Evolutionary conservation across 2,329 filamentous ascomycete species (phyloP), one percentile per base, ranked within the genome.

Genomic region (Dactylella cylindrospora): DNA sequence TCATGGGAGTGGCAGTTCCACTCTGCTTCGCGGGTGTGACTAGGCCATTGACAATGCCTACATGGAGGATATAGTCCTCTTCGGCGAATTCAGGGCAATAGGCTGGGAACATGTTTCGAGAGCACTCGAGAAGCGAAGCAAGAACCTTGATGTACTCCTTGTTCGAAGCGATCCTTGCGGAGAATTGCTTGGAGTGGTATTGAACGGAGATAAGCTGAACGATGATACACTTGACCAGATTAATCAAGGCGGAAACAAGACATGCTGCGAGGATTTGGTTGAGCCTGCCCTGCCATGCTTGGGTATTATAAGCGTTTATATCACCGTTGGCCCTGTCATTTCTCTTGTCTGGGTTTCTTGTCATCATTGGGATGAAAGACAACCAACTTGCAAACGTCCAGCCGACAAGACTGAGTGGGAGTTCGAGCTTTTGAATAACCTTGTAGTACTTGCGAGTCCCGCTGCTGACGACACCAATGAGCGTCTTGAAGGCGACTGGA

Each of bases 11-110:
- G 4, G 79, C 82, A 5, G 84, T 82, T 36, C 85, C 86, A 2
- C 78, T 79, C 35, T 75, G 78, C 57, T 80, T 82, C 3, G 33
- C 26, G 9, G 67, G 65, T 13, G 64, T 66, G 3, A 53, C 62
- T 6, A 68, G 17, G 62, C 78, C 80, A 12, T 78, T 76, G 13
- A 88, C 76, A 66, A 82, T 79, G 60, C 84, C 86, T 73, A 95
- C 90, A 70, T 87, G 88, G 71, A 98, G 96, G 69, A 89, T 78
- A 71, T 90, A 87, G 73, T 98, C 93, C 71, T 97, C 93, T 19
- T 96, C 88, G 13, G 80, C 78, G 69, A 98, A 97, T 69, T 97
- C 91, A 19, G 78, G 79, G 74, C 90, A 95, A 75, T 95, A 95
- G 74, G 90, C 86, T 20, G 93, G 93, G 70, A 97, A 98, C 44